These are phyloP conservation scores for Melaleuca alternifolia DNA, from an alignment of 345 rosid genomes.

Conservation along the genomic window DNA sequence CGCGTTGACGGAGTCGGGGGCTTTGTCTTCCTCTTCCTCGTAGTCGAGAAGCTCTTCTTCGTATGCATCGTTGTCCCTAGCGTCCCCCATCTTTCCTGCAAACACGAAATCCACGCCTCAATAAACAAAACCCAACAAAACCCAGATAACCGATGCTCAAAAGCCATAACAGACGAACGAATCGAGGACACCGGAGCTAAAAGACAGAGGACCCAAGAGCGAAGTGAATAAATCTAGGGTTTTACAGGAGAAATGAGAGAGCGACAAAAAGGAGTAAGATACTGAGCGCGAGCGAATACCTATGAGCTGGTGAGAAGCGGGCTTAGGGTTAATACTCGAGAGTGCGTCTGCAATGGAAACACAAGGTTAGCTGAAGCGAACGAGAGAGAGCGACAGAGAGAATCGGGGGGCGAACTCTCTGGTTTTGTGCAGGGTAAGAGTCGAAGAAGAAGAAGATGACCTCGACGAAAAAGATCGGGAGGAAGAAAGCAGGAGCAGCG, in stretches of 20 bases:
- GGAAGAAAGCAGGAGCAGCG: not conserved
- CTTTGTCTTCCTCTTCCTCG: slow-evolving; percentile 94
- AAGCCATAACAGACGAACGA: not conserved
- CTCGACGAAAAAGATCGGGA: not conserved
- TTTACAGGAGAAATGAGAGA: not conserved
- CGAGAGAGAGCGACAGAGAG: not conserved
- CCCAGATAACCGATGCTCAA: not conserved
- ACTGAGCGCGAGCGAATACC: not conserved
- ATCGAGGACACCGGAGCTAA: not conserved
- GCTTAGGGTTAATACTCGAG: not conserved
- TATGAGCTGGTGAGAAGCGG: not conserved
- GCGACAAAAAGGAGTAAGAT: no score
- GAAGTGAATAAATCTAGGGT: not conserved
- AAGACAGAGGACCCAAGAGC: not conserved
- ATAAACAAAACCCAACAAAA: not conserved
- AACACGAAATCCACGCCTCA: not conserved
- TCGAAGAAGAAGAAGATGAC: not conserved
- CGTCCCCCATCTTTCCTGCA: slow-evolving; percentile 55
- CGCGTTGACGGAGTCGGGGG: slow-evolving; percentile 46
- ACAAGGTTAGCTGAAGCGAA: not conserved
- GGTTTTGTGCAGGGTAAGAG: not conserved
- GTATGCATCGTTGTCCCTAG: slow-evolving; percentile 87
- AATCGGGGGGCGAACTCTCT: not conserved
- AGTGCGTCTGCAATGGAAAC: not conserved
- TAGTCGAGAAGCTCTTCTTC: slow-evolving; percentile 99